Base-by-base conservation (phyloP, 345 rosid genomes). In the Melaleuca quinquenervia region DNA sequence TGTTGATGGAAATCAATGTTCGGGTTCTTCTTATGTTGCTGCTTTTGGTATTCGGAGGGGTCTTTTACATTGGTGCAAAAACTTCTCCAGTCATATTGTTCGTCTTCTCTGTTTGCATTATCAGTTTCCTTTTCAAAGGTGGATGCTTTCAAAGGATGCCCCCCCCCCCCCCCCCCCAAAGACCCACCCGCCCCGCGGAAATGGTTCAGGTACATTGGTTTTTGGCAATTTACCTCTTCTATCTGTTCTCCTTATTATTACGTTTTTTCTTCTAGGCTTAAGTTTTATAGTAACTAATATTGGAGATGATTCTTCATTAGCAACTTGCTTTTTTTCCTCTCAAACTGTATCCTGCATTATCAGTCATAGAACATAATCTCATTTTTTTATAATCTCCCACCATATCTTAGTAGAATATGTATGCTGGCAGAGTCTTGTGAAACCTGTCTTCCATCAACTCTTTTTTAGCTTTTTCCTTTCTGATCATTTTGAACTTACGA, bases 101-200 rank as follows among this genome's bases (percentile, higher is more conserved):
- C 86, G 98, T 97, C 91, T 94, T 96, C 91, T 83, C 94, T 32
- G 88, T 97, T 86, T 97, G 99, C 92, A 94, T 96, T 80, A 5
- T 93, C 90, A 93, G 98, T 90, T 96, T 97, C 92, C 90, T 96
- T 84, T 89, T 97, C 83, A 86, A 83, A 95, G 94, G 91, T 97
- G 99, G 99, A 98, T 97, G 22, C 94, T 97, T 83, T 89, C 98
- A 18, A 97, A 97, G 94, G 99, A 97, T 88, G 98, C 98, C 15
- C 99, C 99, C 90, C 95, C 96, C 36, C n/a, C n/a, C n/a, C n/a
- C n/a, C n/a, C n/a, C n/a, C n/a, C n/a, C n/a, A n/a, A n/a, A n/a
- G n/a, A n/a, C n/a, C n/a, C n/a, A n/a, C n/a, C n/a, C n/a, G n/a
- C n/a, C n/a, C n/a, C n/a, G n/a, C n/a, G n/a, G 98, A 97, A 93